Percentiles rank a stretch among this genome's conserved stretches.
Evolutionary conservation across 2,329 filamentous ascomycete species (phyloP).

Genomic region (Pseudophaeomoniella oleicola): DNA sequence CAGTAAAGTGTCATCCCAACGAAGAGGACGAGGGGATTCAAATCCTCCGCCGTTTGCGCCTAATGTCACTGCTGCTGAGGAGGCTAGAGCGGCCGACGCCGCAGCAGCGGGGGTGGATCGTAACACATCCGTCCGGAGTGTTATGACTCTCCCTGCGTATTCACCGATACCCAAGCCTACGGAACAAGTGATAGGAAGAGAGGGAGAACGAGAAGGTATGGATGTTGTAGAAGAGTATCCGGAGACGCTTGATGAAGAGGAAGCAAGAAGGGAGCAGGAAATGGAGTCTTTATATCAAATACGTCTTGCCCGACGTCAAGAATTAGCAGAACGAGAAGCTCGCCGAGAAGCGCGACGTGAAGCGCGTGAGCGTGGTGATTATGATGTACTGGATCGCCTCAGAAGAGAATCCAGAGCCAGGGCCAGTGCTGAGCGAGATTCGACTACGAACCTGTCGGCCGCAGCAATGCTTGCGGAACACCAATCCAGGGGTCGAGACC

Average conservation of each 20-base stretch:
- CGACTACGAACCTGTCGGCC: constrained; percentile 18
- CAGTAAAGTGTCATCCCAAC: constrained; percentile 20
- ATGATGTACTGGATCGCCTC: constrained; percentile 52
- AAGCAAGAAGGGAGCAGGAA: constrained; percentile 65
- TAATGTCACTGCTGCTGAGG: constrained; percentile 13
- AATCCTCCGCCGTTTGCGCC: constrained; percentile 12
- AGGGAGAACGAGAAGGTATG: constrained; percentile 83
- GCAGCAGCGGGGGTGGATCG: constrained; percentile 47
- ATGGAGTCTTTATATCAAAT: constrained; percentile 93
- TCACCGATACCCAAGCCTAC: constrained; percentile 55
- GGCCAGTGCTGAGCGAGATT: constrained; percentile 21
- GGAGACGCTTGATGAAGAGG: constrained; percentile 64
- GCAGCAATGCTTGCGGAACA: constrained; percentile 27
- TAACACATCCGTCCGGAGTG: constrained; percentile 75
- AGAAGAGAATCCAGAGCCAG: constrained; percentile 40
- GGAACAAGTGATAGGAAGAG: constrained; percentile 72
- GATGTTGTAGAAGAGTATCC: constrained; percentile 82
- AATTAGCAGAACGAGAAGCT: constrained; percentile 64
- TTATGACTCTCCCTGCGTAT: constrained; percentile 87
- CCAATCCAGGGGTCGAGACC: constrained; percentile 26
- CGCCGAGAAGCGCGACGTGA: constrained; percentile 55
- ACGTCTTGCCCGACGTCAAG: constrained; percentile 58
- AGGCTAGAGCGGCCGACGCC: constrained; percentile 14
- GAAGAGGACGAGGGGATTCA: constrained; percentile 3
- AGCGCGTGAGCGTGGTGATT: constrained; percentile 58